A percentile compares a stretch with the other conserved stretches of the same genome.
phyloP scores from a whole-genome alignment of 257 asterid genomes.

The Ocimum tenuiflorum region DNA sequence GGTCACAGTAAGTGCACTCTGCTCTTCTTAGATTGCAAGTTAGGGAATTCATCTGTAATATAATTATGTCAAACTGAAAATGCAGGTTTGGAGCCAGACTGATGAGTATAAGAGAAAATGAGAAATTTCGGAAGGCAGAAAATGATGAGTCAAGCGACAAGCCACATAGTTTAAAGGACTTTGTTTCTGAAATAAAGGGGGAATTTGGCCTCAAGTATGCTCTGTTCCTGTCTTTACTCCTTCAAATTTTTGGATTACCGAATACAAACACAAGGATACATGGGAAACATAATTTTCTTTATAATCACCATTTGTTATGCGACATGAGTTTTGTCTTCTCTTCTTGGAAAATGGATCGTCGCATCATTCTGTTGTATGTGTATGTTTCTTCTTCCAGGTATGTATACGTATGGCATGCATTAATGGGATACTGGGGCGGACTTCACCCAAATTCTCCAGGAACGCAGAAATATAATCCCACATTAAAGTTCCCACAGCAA shows the following conservation, averaged over 20 bases:
- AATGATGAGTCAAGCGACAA: conserved; percentile 27
- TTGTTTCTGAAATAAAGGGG: conserved; percentile 36
- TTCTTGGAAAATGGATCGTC: not conserved
- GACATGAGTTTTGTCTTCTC: not conserved
- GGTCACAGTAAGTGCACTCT: conserved; percentile 32
- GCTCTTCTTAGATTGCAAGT: not conserved
- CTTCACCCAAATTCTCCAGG: conserved; percentile 35
- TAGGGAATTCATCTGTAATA: not conserved
- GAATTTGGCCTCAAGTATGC: conserved; percentile 36
- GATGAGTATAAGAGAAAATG: conserved; percentile 46
- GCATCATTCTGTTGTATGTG: not conserved
- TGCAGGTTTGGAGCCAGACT: conserved; percentile 54
- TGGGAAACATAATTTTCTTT: not conserved
- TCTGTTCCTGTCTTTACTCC: not conserved
- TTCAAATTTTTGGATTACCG: not conserved
- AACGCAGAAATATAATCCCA: conserved; percentile 34
- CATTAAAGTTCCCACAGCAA: conserved; percentile 32
- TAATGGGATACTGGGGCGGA: conserved; percentile 54
- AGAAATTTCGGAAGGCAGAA: conserved; percentile 32
- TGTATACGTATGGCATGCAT: conserved; percentile 44
- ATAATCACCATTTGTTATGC: not conserved
- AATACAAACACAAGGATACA: not conserved
- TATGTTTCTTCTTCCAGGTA: conserved; percentile 22
- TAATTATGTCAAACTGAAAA: not conserved
- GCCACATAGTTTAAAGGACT: conserved; percentile 37